Evolutionary conservation across 768 basidiomycete genomes (phyloP).

Genomic region (Leucocoprinus birnbaumii): DNA sequence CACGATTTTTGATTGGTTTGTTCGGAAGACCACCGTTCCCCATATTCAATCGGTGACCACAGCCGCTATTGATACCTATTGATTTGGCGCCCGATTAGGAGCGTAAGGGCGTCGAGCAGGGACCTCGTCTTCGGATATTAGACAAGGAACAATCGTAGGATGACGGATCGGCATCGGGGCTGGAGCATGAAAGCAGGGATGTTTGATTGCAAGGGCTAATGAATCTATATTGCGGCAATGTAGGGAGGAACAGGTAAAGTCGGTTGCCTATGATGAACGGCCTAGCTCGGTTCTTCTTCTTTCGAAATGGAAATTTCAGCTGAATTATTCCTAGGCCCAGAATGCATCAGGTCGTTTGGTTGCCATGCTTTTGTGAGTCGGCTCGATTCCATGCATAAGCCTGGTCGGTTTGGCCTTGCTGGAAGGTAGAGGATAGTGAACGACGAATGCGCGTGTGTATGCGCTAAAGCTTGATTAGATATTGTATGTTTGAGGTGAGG

Average conservation of each 20-base stretch:
- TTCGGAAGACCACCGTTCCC: no score
- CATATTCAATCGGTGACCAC: no score
- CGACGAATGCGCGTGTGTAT: conserved; percentile 4
- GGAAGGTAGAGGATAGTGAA: neutral
- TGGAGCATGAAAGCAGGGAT: neutral
- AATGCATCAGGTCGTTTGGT: neutral
- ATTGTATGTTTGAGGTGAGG: conserved; percentile 11
- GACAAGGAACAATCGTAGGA: conserved; percentile 1
- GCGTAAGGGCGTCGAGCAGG: neutral
- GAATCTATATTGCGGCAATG: neutral
- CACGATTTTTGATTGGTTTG: no score
- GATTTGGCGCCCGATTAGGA: neutral
- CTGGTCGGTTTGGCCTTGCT: conserved; percentile 8
- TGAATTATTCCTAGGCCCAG: conserved; percentile 1
- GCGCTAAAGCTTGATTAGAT: conserved; percentile 6
- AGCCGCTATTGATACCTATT: no score
- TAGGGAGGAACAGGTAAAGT: neutral
- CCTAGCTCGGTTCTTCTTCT: neutral
- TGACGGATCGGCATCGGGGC: conserved; percentile 5
- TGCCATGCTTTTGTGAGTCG: neutral
- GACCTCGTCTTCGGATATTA: neutral
- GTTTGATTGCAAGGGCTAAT: no score
- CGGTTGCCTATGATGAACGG: neutral
- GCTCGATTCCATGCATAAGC: conserved; percentile 7
- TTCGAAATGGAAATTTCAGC: neutral